Base-by-base conservation (phyloP, 768 basidiomycete genomes). In the Polyporus arcularius region DNA sequence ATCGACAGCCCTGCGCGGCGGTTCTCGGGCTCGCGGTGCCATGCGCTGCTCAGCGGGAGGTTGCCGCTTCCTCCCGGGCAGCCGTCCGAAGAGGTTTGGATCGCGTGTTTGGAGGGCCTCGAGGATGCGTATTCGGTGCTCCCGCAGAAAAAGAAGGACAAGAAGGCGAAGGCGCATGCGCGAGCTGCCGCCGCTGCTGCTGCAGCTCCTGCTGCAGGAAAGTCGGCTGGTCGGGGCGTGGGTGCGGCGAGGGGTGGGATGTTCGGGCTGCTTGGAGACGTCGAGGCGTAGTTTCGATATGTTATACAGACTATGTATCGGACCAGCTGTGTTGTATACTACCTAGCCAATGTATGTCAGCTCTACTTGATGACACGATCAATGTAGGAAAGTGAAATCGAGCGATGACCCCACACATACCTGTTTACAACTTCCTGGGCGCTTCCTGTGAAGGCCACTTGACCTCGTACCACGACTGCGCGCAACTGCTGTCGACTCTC, bases 21-120 rank as follows among this genome's bases (percentile, higher is more conserved):
- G 0, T 82, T 91, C 57, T 91, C 90, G 2, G 88, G 91, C 5
- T 72, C 69, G 65, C 65, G 60, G 28, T 85, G 91, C 63, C 90
- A 94, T 71, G 67, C 75, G 0, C 74, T 75, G 40, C 71, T 92
- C 58, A 79, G 18, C 3, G 49, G 54, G 14, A 68, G 72, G 8
- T 57, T 69, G 26, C 51, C 70, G 38, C 63, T 68, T 4, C 43
- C 38, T 11, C 55, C 42, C 3, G 50, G 26, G 21, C 46, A 21
- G 7, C 41, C 63, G n/a, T 69, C 77, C 11, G 63, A 73, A 16
- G 72, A 62, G 12, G 42, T 86, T 46, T 84, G 82, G 81, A 71
- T 72, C 21, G 84, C 84, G 3, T 79, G 78, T 26, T 65, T 74
- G 32, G 75, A 74, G 21, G 82, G 79, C 0, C 66, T 90, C 21